phyloP scores from a whole-genome alignment of 352 stramenopile species.

The Globisporangium spinosum region DNA sequence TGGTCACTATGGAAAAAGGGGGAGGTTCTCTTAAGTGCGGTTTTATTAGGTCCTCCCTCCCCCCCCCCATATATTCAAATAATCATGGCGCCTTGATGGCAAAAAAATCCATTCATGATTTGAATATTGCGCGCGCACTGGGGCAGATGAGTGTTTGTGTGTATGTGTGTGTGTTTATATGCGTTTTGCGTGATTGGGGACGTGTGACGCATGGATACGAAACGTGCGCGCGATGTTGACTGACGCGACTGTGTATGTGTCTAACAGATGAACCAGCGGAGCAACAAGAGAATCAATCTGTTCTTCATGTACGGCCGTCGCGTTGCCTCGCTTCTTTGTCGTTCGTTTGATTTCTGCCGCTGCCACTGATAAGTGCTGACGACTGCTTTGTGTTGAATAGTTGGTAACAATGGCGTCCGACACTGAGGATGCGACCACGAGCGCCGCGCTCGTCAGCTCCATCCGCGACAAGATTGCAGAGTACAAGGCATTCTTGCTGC shows the following conservation, averaged over 20 bases:
- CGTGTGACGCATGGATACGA: conserved; percentile 6
- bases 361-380: neutral
- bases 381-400: conserved; percentile 27
- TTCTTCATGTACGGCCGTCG: conserved; percentile 21
- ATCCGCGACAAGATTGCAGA: conserved; percentile 66
- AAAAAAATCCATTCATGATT: conserved; percentile 7
- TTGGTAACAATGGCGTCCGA: conserved; percentile 54
- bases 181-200: neutral
- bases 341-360: neutral
- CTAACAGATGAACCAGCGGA: conserved; percentile 25
- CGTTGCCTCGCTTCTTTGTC: conserved; percentile 6
- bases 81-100: conserved; percentile 7
- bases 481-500: conserved; percentile 68
- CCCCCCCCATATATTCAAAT: conserved; percentile 10
- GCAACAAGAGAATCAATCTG: conserved; percentile 17
- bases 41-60: conserved; percentile 16
- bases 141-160: conserved; percentile 4
- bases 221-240: neutral
- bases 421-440: conserved; percentile 27
- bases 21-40: conserved; percentile 11
- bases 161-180: neutral
- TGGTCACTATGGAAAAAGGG: conserved; percentile 1
- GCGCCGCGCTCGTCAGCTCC: conserved; percentile 39
- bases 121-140: conserved; percentile 1
- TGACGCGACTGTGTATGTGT: neutral